Percentiles rank a stretch among this genome's conserved stretches.
phyloP scores from a whole-genome alignment of 225 moss, liverwort and hornwort species.

The Sphagnum contortum region DNA sequence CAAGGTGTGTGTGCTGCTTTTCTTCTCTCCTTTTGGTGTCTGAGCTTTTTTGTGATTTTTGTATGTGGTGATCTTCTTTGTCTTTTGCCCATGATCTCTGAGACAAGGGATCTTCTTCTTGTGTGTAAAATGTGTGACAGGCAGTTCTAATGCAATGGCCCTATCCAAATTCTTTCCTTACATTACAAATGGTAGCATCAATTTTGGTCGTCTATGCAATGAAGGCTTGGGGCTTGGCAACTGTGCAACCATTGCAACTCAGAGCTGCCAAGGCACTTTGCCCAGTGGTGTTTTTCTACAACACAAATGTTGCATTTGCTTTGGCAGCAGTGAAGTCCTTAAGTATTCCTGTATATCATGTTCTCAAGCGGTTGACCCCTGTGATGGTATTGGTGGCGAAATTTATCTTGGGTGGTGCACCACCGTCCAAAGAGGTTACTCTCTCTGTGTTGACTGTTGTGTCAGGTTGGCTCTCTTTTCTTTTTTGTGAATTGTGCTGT shows the following conservation, averaged over 20 bases:
- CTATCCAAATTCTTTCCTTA: constrained; percentile 51
- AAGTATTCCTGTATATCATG: constrained; percentile 61
- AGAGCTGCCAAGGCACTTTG: constrained; percentile 47
- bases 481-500: not conserved
- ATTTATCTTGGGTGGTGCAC: constrained; percentile 33
- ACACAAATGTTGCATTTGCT: constrained; percentile 56
- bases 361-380: constrained; percentile 59
- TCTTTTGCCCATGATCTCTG: no score
- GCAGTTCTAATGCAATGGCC: constrained; percentile 61
- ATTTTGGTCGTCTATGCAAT: constrained; percentile 47
- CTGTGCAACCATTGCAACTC: constrained; percentile 44
- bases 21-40: no score
- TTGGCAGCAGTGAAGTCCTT: constrained; percentile 51
- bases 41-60: no score
- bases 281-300: constrained; percentile 57
- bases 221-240: constrained; percentile 37
- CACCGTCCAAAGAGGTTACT: constrained; percentile 39
- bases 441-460: constrained; percentile 46
- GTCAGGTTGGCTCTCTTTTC: constrained; percentile 26
- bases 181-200: constrained; percentile 54
- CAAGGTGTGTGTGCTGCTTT: constrained; percentile 21
- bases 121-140: constrained; percentile 26
- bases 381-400: constrained; percentile 51
- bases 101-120: not conserved
- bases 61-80: no score